These are phyloP conservation scores for Cyanidium caldarium DNA, from an alignment of 23 red algal species.

Conservation along the genomic window DNA sequence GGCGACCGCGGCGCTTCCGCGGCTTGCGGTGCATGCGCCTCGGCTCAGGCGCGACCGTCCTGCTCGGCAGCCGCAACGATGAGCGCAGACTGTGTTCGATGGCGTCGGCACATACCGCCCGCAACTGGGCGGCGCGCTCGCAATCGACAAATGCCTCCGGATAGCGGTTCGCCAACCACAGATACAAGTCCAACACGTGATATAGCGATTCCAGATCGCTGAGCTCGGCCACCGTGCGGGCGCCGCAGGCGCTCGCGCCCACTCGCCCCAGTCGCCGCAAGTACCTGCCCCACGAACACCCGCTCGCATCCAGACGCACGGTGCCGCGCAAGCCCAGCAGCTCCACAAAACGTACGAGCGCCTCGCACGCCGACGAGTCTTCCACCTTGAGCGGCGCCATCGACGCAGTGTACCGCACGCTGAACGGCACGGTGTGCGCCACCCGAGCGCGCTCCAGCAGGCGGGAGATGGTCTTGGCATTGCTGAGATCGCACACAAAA, in stretches of 20 bases:
- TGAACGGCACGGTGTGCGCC: not conserved
- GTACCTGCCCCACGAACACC: not conserved
- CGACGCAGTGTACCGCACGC: not conserved
- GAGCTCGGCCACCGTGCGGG: not conserved
- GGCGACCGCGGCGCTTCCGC: too few relatives aligned
- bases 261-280: not conserved
- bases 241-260: not conserved
- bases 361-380: not conserved
- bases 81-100: not conserved
- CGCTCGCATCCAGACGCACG: not conserved
- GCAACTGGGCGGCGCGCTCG: not conserved
- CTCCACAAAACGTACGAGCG: not conserved
- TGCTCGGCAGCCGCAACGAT: too few relatives aligned
- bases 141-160: conserved; percentile 16
- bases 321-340: not conserved
- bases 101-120: not conserved
- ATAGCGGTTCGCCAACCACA: conserved; percentile 13
- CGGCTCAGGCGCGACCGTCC: too few relatives aligned
- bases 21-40: too few relatives aligned
- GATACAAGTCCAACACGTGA: conserved; percentile 17
- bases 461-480: not conserved
- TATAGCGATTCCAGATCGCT: conserved; percentile 13
- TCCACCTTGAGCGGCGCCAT: conserved; percentile 8
- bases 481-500: not conserved
- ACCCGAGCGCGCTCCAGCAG: not conserved